These are phyloP conservation scores for Oemleria cerasiformis DNA, from an alignment of 306 rosid genomes.

Conservation along the genomic window DNA sequence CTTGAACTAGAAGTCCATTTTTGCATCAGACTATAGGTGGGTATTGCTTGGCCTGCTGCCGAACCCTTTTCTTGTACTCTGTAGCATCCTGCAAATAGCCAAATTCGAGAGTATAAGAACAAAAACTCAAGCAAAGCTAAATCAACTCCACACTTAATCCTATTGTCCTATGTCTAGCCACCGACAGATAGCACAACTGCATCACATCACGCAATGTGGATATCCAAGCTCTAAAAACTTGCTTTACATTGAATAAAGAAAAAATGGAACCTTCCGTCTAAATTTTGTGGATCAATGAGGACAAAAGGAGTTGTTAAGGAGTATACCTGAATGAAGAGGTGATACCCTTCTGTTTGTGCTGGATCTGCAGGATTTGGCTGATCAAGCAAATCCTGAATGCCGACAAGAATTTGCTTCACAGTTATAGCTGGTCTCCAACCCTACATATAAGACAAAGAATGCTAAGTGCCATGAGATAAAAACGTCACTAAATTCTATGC, in stretches of 20 bases:
- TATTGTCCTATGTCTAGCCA: constrained; percentile 16
- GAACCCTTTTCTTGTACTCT: constrained; percentile 82
- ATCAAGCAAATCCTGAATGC: constrained; percentile 91
- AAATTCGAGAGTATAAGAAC: constrained; percentile 20
- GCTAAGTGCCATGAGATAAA: neutral
- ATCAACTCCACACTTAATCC: neutral
- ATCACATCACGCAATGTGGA: neutral
- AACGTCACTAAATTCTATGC: neutral
- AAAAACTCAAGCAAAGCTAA: neutral
- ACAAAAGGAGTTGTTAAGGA: neutral
- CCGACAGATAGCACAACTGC: neutral
- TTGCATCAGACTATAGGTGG: constrained; percentile 66
- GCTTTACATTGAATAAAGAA: constrained; percentile 1
- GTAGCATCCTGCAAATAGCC: constrained; percentile 57
- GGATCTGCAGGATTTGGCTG: constrained; percentile 97
- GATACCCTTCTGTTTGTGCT: constrained; percentile 98
- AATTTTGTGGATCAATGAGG: neutral
- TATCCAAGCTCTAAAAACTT: neutral
- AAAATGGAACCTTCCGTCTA: neutral
- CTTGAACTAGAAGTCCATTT: constrained; percentile 21
- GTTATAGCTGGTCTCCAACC: constrained; percentile 99
- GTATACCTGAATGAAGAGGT: constrained; percentile 90
- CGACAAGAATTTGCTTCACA: constrained; percentile 93
- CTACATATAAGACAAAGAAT: constrained; percentile 33
- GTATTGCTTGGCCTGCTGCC: constrained; percentile 88